These are phyloP conservation scores for Moringa oleifera DNA, from an alignment of 345 rosid genomes.

Conservation along the genomic window DNA sequence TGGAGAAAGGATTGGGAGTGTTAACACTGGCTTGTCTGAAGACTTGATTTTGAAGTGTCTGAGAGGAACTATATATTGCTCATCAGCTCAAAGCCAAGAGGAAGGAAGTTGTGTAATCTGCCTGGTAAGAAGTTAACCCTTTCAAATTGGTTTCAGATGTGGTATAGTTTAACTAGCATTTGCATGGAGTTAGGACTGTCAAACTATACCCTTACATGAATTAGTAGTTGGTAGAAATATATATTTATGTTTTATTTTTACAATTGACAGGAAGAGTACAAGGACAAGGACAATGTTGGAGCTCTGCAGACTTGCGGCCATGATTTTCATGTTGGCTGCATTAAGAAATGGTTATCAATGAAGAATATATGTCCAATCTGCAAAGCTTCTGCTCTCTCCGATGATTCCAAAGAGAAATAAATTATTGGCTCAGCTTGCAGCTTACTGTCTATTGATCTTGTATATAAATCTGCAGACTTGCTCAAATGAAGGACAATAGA, in stretches of 20 bases:
- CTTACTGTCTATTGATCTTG: constrained; percentile 17
- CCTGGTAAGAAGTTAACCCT: constrained; percentile 48
- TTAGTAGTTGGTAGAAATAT: no score
- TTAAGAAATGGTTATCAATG: constrained; percentile 80
- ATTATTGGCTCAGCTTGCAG: background rate
- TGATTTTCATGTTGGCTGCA: constrained; percentile 67
- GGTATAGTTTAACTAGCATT: background rate
- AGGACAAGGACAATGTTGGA: constrained; percentile 53
- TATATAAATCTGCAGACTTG: constrained; percentile 3
- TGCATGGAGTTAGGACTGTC: background rate
- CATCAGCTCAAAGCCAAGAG: constrained; percentile 40
- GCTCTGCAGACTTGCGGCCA: constrained; percentile 57
- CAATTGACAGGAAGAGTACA: constrained; percentile 64
- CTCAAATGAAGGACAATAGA: constrained; percentile 14
- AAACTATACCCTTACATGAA: no score
- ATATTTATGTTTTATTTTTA: constrained; percentile 3
- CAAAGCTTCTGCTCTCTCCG: constrained; percentile 55
- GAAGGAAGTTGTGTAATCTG: constrained; percentile 65
- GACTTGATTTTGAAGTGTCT: constrained; percentile 49
- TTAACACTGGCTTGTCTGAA: constrained; percentile 74
- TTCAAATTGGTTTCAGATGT: background rate
- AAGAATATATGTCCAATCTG: constrained; percentile 87
- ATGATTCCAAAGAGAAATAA: constrained; percentile 25
- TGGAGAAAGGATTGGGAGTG: constrained; percentile 85
- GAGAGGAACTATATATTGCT: constrained; percentile 34